Conservation (phyloP, 192 early-diverging fungal genomes). For the Coemansia sp. region DNA sequence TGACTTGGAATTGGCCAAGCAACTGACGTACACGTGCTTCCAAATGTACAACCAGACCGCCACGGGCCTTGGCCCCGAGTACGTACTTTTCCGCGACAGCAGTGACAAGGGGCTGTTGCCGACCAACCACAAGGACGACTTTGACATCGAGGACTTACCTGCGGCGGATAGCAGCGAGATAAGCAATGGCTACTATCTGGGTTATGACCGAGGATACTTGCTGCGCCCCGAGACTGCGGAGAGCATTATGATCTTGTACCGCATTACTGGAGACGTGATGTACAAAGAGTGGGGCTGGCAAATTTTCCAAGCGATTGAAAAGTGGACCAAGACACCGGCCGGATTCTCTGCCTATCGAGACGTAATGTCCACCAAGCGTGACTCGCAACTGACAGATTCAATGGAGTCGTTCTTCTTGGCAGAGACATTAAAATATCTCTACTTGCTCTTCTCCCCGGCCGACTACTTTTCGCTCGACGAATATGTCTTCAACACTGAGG, state of each 20-base stretch:
- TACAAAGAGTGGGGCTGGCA: constrained; percentile 82
- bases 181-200: constrained; percentile 40
- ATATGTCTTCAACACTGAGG: constrained; percentile 95
- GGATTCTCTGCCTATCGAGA: constrained; percentile 65
- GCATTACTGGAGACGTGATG: constrained; percentile 76
- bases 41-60: constrained; percentile 78
- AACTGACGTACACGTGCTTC: constrained; percentile 54
- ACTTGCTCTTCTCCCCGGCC: constrained; percentile 78
- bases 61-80: constrained; percentile 85
- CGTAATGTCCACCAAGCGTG: constrained; percentile 41
- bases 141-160: constrained; percentile 24
- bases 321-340: constrained; percentile 67
- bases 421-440: constrained; percentile 94
- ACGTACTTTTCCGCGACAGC: constrained; percentile 72
- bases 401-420: constrained; percentile 71
- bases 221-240: constrained; percentile 84
- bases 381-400: constrained; percentile 30
- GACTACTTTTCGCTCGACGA: constrained; percentile 74
- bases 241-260: constrained; percentile 83
- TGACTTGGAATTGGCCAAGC: constrained; percentile 54
- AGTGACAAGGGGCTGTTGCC: constrained; percentile 33
- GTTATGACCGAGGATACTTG: constrained; percentile 54
- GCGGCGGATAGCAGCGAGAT: constrained; percentile 21
- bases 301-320: constrained; percentile 86
- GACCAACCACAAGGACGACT: constrained; percentile 26